Evolutionary conservation across 2,329 filamentous ascomycete species (phyloP), one percentile per base, ranked within the genome.

Genomic region (Alternaria ventricosa): DNA sequence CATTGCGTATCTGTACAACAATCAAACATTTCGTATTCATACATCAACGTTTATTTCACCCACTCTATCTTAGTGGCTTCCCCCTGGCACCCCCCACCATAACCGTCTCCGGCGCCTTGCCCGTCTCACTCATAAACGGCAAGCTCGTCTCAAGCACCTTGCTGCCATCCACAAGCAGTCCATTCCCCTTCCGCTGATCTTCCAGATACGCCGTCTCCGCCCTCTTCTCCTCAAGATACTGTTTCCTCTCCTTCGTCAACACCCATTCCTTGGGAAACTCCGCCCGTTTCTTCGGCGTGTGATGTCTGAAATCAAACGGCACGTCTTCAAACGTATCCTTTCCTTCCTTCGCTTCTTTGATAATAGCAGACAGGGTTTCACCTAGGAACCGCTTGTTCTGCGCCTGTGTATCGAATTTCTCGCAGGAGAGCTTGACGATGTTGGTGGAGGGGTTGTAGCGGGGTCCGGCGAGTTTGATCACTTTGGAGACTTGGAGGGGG

Each of bases 331-430:
- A 97, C 11, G 87, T 92, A 71, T 99, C 95, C 41, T 83, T 87
- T 23, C 87, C 84, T 76, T 97, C 90, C 84, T 89, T 78, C 62
- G 94, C 93, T 76, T 93, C 89, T 7, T 83, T 84, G 63, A 99
- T 82, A 69, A 99, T 83, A 54, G 85, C 87, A 67, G 90, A 85
- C 54, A 98, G 87, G 53, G 93, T 81, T 73, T 97, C 93, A 57
- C 89, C 91, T 22, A 99, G 86, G 79, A 96, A 96, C n/a, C 93
- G 89, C 86, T 98, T 99, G 84, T 99, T 99, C 84, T 98, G 94
- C 18, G 94, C 93, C 77, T 93, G 91, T 59, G 94, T 92, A 77
- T 93, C 89, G 79, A 92, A 97, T 77, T 90, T 89, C 81, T 98
- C 96, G 82, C 92, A 92, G 77, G 92, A 94, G 87, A 99, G 97